Evolutionary conservation across 129 eudicot genomes (phyloP).

Genomic region (Deinandra increscens): DNA sequence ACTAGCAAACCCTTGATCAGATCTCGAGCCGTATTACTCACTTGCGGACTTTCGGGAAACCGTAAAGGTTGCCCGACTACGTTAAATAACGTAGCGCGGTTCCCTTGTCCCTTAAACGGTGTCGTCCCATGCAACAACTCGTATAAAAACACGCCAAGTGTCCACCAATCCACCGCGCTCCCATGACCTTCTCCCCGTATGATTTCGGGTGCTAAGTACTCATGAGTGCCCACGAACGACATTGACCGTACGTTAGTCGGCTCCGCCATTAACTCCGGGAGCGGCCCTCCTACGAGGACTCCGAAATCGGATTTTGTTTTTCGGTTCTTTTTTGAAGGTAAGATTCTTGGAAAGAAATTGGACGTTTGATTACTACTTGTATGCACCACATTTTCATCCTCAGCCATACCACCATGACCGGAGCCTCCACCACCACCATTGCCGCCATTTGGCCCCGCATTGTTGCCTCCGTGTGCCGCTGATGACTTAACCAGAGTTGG

Average conservation of each 20-base stretch:
- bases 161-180: slow-evolving; percentile 26
- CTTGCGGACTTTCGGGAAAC: slow-evolving; percentile 23
- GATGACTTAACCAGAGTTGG: slow-evolving; percentile 25
- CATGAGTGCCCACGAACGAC: slow-evolving; percentile 21
- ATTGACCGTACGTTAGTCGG: slow-evolving; percentile 6
- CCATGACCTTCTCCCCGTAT: slow-evolving; percentile 28
- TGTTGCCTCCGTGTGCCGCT: background rate
- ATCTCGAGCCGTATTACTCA: slow-evolving; percentile 19
- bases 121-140: slow-evolving; percentile 24
- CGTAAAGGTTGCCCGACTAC: slow-evolving; percentile 22
- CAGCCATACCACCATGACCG: slow-evolving; percentile 1
- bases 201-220: background rate
- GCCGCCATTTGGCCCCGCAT: background rate
- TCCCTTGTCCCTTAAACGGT: slow-evolving; percentile 22
- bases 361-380: slow-evolving; percentile 19
- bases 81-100: slow-evolving; percentile 19
- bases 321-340: slow-evolving; percentile 26
- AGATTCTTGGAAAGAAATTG: slow-evolving; percentile 25
- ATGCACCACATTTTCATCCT: slow-evolving; percentile 16
- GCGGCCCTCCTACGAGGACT: slow-evolving; percentile 8
- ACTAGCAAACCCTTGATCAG: slow-evolving; percentile 25
- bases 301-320: slow-evolving; percentile 26
- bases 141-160: slow-evolving; percentile 23
- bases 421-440: background rate
- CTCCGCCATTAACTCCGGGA: slow-evolving; percentile 24